Conservation (phyloP, 1,139 yeast genomes). For the Sugiyamaella xylanicola region DNA sequence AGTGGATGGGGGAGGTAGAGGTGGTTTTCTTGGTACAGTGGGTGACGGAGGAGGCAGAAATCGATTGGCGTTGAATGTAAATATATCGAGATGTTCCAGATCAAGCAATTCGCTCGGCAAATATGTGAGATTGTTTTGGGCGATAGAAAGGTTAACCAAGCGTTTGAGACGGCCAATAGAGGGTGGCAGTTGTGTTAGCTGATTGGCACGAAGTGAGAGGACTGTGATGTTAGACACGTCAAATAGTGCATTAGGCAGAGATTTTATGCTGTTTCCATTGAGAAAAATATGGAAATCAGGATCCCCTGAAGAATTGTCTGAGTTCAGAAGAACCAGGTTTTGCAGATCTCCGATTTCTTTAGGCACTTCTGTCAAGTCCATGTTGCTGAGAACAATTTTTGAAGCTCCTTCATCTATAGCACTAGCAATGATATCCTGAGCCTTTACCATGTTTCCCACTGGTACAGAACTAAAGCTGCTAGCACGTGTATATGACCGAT, state of each 20-base stretch:
- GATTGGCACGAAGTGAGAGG: slow-evolving; percentile 56
- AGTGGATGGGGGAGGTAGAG: background rate
- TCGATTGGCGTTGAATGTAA: slow-evolving; percentile 56
- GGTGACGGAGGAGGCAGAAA: slow-evolving; percentile 31
- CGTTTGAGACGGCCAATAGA: slow-evolving; percentile 49
- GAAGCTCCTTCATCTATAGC: slow-evolving; percentile 45
- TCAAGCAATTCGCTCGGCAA: slow-evolving; percentile 59
- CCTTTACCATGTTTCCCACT: slow-evolving; percentile 19
- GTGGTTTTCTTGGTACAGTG: slow-evolving; percentile 4
- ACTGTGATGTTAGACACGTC: slow-evolving; percentile 55
- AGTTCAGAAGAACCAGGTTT: slow-evolving; percentile 45
- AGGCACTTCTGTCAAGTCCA: slow-evolving; percentile 52
- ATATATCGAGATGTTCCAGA: slow-evolving; percentile 47
- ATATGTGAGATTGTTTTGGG: slow-evolving; percentile 53
- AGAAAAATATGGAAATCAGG: slow-evolving; percentile 52
- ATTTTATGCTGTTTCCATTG: slow-evolving; percentile 52
- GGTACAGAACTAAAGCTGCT: background rate
- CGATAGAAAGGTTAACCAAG: slow-evolving; percentile 54
- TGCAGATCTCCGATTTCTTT: slow-evolving; percentile 57
- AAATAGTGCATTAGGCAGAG: slow-evolving; percentile 56
- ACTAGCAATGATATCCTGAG: slow-evolving; percentile 30
- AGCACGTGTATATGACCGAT: slow-evolving; percentile 1
- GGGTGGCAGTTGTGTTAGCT: slow-evolving; percentile 55
- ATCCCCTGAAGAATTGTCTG: slow-evolving; percentile 21
- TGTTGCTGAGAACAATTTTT: slow-evolving; percentile 48